Percentiles rank a stretch among this genome's conserved stretches.
These are phyloP conservation scores for Botrytis porri DNA, from an alignment of 2,329 filamentous ascomycete genomes.

Conservation along the genomic window DNA sequence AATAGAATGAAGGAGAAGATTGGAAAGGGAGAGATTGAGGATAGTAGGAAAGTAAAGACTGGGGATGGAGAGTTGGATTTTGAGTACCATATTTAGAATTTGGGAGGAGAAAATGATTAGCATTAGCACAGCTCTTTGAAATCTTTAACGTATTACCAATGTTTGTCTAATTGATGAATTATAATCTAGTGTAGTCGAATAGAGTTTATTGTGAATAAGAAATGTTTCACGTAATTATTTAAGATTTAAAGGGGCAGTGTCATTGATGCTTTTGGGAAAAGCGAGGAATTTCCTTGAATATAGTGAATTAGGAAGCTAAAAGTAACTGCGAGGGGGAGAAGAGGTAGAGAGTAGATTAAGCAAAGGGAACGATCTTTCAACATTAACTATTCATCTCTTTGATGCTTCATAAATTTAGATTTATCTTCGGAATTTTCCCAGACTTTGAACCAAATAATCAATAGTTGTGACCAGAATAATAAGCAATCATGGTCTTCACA, in stretches of 20 bases:
- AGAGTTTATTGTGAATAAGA: not conserved
- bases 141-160: not conserved
- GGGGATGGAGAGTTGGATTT: constrained; percentile 50
- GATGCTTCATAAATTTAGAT: not conserved
- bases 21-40: constrained; percentile 43
- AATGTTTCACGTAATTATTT: not conserved
- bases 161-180: not conserved
- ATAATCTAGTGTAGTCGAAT: not conserved
- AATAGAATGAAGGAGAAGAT: constrained; percentile 44
- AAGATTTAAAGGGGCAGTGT: not conserved
- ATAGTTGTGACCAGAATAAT: not conserved
- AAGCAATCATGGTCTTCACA: not conserved
- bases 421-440: not conserved
- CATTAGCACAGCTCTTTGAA: not conserved
- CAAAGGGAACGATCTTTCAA: not conserved
- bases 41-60: constrained; percentile 45
- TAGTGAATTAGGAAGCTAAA: not conserved
- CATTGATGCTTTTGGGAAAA: not conserved
- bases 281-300: not conserved
- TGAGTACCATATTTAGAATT: constrained; percentile 42
- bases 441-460: not conserved
- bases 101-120: not conserved
- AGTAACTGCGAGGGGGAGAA: not conserved
- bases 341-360: not conserved
- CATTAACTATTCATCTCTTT: not conserved